phyloP scores from a whole-genome alignment of 441 rosid genomes.

The Gossypium armourianum region DNA sequence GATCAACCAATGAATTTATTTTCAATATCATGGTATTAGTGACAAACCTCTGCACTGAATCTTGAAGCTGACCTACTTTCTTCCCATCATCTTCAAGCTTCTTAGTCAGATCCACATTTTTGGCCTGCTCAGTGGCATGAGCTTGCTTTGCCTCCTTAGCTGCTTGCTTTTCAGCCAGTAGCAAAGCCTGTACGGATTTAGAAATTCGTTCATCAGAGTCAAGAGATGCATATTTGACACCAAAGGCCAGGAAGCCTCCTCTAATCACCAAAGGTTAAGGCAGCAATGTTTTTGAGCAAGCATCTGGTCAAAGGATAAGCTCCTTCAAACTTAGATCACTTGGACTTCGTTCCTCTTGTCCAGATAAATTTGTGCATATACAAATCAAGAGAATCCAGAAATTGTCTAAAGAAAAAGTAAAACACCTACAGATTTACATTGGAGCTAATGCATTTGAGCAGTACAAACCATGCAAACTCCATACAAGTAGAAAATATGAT shows the following conservation, averaged over 20 bases:
- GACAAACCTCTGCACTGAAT: conserved; percentile 55
- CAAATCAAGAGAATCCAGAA: background rate
- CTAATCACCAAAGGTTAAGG: background rate
- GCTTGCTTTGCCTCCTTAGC: conserved; percentile 45
- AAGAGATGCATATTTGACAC: background rate
- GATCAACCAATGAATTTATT: background rate
- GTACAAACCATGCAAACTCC: background rate
- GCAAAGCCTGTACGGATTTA: conserved; percentile 30
- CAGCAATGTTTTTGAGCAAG: background rate
- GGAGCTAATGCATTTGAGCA: background rate
- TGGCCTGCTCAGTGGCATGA: conserved; percentile 22
- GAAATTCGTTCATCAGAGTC: background rate
- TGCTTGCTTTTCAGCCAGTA: conserved; percentile 34
- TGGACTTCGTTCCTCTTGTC: background rate
- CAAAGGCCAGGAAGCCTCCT: background rate
- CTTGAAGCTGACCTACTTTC: conserved; percentile 53
- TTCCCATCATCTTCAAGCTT: conserved; percentile 46
- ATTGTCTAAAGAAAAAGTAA: background rate
- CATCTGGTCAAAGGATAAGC: background rate
- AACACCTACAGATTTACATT: background rate
- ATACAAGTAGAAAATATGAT: background rate
- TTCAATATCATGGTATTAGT: background rate
- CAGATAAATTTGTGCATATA: background rate
- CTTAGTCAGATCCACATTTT: conserved; percentile 36
- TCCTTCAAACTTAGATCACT: background rate